Percentiles rank a stretch among this genome's conserved stretches.
Evolutionary conservation across 768 basidiomycete species (phyloP).

Genomic region (Hygrophorus pudorinus): DNA sequence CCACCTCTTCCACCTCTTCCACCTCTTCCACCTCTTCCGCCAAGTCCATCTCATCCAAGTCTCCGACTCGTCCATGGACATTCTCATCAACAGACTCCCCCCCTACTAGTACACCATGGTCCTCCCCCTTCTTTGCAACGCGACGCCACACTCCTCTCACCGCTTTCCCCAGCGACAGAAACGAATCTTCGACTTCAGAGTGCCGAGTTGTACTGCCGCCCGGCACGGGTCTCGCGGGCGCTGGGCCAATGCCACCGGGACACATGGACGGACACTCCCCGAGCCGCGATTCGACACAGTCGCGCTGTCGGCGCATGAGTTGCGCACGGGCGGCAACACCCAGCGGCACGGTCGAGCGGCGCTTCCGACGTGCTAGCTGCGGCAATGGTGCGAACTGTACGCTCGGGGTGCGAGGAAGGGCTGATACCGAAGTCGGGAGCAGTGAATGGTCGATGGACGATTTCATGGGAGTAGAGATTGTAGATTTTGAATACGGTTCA

Average conservation of each 20-base stretch:
- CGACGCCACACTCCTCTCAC: constrained; percentile 39
- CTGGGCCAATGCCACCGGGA: no score
- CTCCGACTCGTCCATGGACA: background rate
- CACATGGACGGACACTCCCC: constrained; percentile 8
- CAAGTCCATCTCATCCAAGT: background rate
- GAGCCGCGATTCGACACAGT: constrained; percentile 8
- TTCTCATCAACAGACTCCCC: background rate
- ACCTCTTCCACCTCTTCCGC: constrained; percentile 7
- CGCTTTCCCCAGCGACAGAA: constrained; percentile 38
- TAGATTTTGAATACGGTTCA: no score
- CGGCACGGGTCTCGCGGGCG: background rate
- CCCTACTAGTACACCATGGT: constrained; percentile 3
- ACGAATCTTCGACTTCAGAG: constrained; percentile 33
- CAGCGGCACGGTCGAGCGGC: constrained; percentile 38
- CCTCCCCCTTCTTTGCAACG: constrained; percentile 10
- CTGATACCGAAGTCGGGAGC: no score
- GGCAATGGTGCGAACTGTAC: constrained; percentile 57
- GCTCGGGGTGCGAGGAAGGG: constrained; percentile 14
- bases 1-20: constrained; percentile 14
- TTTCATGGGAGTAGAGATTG: no score
- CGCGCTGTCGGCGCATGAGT: constrained; percentile 27
- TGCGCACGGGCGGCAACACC: constrained; percentile 43
- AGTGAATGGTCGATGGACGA: no score
- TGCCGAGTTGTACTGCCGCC: background rate
- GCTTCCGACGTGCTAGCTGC: constrained; percentile 36